phyloP scores from a whole-genome alignment of 176 grass and related monocot genomes.

The Ensete ventricosum region DNA sequence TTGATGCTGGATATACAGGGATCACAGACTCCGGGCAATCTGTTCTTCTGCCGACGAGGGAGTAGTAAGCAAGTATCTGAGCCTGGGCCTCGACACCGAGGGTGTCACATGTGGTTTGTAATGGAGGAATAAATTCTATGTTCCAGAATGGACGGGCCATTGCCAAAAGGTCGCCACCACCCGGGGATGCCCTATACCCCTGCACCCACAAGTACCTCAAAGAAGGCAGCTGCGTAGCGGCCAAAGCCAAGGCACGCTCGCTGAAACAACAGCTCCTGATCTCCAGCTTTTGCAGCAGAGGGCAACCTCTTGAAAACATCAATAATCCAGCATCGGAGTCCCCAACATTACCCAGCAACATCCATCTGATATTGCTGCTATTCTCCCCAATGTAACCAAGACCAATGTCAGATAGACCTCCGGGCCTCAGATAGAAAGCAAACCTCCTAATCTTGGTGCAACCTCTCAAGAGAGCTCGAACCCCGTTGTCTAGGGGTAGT shows the following conservation, averaged over 20 bases:
- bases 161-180: constrained; percentile 4
- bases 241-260: constrained; percentile 15
- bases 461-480: constrained; percentile 18
- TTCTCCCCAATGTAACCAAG: constrained; percentile 8
- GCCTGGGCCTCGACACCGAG: background rate
- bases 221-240: constrained; percentile 9
- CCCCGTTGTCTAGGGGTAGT: constrained; percentile 14
- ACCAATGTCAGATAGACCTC: constrained; percentile 22
- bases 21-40: constrained; percentile 22
- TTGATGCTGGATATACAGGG: background rate
- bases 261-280: constrained; percentile 22
- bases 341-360: constrained; percentile 23
- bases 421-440: constrained; percentile 24
- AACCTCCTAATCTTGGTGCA: constrained; percentile 21
- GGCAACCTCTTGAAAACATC: constrained; percentile 2
- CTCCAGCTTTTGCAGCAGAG: constrained; percentile 19
- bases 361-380: constrained; percentile 17
- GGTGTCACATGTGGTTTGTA: background rate
- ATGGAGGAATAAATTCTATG: constrained; percentile 30
- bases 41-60: constrained; percentile 21
- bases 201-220: constrained; percentile 38
- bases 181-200: constrained; percentile 20
- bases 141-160: constrained; percentile 27
- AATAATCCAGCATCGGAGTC: constrained; percentile 21
- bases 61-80: constrained; percentile 34